Percentiles rank a stretch among this genome's conserved stretches.
phyloP scores from a whole-genome alignment of 192 early-diverging fungal species.

The Coemansia sp. region DNA sequence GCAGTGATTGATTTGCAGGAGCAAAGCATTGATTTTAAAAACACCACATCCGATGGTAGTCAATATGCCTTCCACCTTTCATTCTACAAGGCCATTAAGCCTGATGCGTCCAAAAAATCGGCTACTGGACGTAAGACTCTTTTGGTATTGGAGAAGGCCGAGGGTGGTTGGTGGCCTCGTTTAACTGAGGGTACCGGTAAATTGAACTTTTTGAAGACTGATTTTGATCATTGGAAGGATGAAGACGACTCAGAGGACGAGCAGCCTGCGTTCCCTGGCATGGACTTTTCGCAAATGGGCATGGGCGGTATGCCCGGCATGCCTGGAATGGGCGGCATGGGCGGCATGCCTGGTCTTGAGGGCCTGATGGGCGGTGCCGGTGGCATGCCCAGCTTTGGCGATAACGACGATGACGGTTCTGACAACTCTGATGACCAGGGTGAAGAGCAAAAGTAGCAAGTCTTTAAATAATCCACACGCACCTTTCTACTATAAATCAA shows the following conservation, averaged over 20 bases:
- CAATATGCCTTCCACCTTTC: conserved; percentile 72
- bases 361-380: conserved; percentile 2
- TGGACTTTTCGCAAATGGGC: conserved; percentile 62
- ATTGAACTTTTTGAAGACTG: conserved; percentile 79
- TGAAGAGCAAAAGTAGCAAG: too few species aligned
- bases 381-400: conserved; percentile 12
- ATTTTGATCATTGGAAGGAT: conserved; percentile 88
- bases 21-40: conserved; percentile 56
- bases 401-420: conserved; percentile 12
- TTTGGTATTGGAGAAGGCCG: conserved; percentile 72
- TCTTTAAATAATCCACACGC: too few species aligned
- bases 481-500: not conserved
- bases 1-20: conserved; percentile 23
- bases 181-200: conserved; percentile 65
- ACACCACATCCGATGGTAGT: conserved; percentile 54
- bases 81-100: conserved; percentile 68
- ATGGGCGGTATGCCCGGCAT: conserved; percentile 50
- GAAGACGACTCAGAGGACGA: conserved; percentile 91
- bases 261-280: conserved; percentile 47
- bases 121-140: conserved; percentile 62
- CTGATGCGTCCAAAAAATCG: conserved; percentile 66
- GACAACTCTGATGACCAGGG: conserved; percentile 2
- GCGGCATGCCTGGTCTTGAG: conserved; percentile 38
- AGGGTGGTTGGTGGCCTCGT: conserved; percentile 79
- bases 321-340: conserved; percentile 58